Conservation (phyloP, 306 rosid genomes). For the Quercus alba region DNA sequence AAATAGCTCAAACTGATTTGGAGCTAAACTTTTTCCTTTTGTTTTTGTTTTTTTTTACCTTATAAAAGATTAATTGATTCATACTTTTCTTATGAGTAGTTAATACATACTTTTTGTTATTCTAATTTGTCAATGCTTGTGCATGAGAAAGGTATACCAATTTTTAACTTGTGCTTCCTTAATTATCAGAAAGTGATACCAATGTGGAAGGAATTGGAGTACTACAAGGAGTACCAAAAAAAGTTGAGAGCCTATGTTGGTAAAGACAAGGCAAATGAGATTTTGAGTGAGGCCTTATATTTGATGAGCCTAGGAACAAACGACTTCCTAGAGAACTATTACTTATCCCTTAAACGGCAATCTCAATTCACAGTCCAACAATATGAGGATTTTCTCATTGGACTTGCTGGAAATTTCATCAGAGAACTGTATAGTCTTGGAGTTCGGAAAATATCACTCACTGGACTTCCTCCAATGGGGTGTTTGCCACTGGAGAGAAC, state of each 20-base stretch:
- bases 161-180: neutral
- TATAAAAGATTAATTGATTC: no score
- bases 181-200: conserved; percentile 68
- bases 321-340: conserved; percentile 75
- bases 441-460: conserved; percentile 52
- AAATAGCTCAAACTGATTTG: no score
- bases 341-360: conserved; percentile 34
- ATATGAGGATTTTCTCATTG: conserved; percentile 45
- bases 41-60: neutral
- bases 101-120: neutral
- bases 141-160: no score
- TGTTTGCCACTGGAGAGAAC: conserved; percentile 81
- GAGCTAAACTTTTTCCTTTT: neutral
- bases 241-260: conserved; percentile 51
- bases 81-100: no score
- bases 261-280: conserved; percentile 36
- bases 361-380: conserved; percentile 37
- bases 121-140: neutral
- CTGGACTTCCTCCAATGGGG: conserved; percentile 82
- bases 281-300: conserved; percentile 42
- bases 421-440: conserved; percentile 47
- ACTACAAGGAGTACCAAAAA: conserved; percentile 60
- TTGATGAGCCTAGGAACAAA: conserved; percentile 72
- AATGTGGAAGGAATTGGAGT: conserved; percentile 67
- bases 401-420: conserved; percentile 43